Conservation (phyloP, 1,284 basidiomycete species). For the Leccinum subspadiceum region DNA sequence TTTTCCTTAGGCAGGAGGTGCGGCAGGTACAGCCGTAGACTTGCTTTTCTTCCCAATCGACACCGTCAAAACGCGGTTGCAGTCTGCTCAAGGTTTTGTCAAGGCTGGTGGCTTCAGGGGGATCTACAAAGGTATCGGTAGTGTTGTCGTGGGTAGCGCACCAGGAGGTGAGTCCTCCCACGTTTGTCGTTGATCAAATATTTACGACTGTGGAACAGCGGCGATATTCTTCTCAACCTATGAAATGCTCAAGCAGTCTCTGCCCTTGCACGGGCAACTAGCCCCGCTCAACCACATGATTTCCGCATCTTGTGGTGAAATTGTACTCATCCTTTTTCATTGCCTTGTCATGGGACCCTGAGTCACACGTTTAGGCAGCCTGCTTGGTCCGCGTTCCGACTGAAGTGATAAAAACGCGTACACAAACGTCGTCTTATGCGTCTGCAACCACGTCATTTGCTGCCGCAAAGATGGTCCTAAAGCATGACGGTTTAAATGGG, state of each 20-base stretch:
- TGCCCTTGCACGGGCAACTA: conserved; percentile 59
- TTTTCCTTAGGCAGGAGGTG: conserved; percentile 69
- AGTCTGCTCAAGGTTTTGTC: conserved; percentile 85
- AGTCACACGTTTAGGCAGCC: conserved; percentile 58
- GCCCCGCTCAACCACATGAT: conserved; percentile 78
- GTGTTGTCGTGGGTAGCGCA: conserved; percentile 93
- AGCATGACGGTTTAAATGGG: conserved; percentile 61
- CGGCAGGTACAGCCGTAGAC: conserved; percentile 89
- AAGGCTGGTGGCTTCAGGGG: conserved; percentile 88
- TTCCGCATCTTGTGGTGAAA: conserved; percentile 80
- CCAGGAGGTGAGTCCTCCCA: conserved; percentile 74
- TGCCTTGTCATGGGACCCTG: conserved; percentile 14
- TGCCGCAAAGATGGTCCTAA: conserved; percentile 49
- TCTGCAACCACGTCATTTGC: conserved; percentile 46
- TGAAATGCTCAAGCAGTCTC: conserved; percentile 78
- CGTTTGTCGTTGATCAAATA: neutral
- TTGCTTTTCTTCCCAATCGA: conserved; percentile 96
- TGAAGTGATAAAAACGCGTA: conserved; percentile 88
- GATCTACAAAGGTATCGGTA: conserved; percentile 93
- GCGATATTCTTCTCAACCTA: conserved; percentile 96
- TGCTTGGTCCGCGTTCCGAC: conserved; percentile 93
- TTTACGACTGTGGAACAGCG: conserved; percentile 48
- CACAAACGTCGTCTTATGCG: conserved; percentile 74
- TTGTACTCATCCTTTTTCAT: conserved; percentile 50
- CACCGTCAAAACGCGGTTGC: conserved; percentile 93